Conservation (phyloP, 2,329 filamentous ascomycete species). For the Cercospora brassicicola region DNA sequence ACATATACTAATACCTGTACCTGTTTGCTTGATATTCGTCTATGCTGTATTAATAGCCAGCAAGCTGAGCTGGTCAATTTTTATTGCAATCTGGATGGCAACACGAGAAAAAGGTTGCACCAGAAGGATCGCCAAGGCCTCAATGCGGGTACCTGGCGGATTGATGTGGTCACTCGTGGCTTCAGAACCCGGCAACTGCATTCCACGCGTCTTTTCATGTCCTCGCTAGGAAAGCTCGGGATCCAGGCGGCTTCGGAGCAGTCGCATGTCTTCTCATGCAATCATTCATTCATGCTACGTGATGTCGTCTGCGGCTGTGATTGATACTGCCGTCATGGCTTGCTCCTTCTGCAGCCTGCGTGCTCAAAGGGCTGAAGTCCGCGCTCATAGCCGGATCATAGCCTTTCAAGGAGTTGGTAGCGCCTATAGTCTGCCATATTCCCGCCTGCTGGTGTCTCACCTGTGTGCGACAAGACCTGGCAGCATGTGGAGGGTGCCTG, state of each 20-base stretch:
- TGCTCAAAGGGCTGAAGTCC: background rate
- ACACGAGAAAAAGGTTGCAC: slow-evolving; percentile 10
- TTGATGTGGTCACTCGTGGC: background rate
- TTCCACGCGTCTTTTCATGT: slow-evolving; percentile 1
- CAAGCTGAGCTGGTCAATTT: background rate
- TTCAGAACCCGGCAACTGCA: slow-evolving; percentile 6
- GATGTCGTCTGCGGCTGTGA: background rate
- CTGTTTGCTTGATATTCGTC: background rate
- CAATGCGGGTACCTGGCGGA: slow-evolving; percentile 8
- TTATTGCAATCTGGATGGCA: background rate
- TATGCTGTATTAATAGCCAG: background rate
- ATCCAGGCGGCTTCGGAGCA: background rate
- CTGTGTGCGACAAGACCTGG: background rate
- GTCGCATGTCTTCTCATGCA: slow-evolving; percentile 3
- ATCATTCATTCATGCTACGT: slow-evolving; percentile 10
- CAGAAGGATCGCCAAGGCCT: slow-evolving; percentile 11
- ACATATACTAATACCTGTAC: background rate
- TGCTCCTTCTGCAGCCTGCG: background rate
- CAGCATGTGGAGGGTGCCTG: background rate
- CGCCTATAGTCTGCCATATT: background rate
- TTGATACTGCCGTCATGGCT: background rate
- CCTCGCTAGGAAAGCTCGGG: background rate
- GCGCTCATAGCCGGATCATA: background rate
- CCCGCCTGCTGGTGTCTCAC: background rate
- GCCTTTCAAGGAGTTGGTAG: background rate